Percentiles rank a stretch among this genome's conserved stretches.
Evolutionary conservation across 306 rosid species (phyloP).

Genomic region (Lagenaria siceraria): DNA sequence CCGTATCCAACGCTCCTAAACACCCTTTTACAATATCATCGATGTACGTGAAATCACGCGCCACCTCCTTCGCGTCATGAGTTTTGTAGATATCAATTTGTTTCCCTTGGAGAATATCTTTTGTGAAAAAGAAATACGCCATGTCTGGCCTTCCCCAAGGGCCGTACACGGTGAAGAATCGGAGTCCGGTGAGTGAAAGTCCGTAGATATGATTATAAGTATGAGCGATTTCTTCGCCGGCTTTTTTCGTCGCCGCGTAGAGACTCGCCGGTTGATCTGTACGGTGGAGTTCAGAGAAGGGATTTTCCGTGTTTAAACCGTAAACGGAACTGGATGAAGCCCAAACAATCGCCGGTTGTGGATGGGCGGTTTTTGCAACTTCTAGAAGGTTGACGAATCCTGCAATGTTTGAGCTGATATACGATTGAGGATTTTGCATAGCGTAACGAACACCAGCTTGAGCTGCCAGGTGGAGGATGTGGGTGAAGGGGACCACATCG

Average conservation of each 20-base stretch:
- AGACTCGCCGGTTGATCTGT: slow-evolving; percentile 82
- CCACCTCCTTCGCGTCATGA: slow-evolving; percentile 67
- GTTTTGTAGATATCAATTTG: slow-evolving; percentile 48
- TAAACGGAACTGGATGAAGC: slow-evolving; percentile 84
- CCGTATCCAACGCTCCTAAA: slow-evolving; percentile 56
- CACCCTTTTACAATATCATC: slow-evolving; percentile 78
- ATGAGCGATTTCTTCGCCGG: slow-evolving; percentile 87
- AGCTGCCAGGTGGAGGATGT: slow-evolving; percentile 78
- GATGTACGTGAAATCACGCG: slow-evolving; percentile 92
- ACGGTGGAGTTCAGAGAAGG: slow-evolving; percentile 60
- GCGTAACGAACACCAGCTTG: slow-evolving; percentile 97
- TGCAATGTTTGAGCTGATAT: slow-evolving; percentile 65
- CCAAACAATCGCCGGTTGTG: slow-evolving; percentile 84
- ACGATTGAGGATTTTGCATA: slow-evolving; percentile 85
- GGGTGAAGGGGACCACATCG: slow-evolving; percentile 78
- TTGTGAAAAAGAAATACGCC: slow-evolving; percentile 90
- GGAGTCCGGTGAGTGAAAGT: slow-evolving; percentile 52
- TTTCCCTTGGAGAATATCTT: slow-evolving; percentile 66
- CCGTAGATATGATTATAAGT: slow-evolving; percentile 88
- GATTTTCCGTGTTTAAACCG: slow-evolving; percentile 65
- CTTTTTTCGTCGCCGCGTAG: slow-evolving; percentile 85
- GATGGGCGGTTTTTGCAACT: slow-evolving; percentile 44
- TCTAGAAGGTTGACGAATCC: slow-evolving; percentile 85
- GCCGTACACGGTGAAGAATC: slow-evolving; percentile 88
- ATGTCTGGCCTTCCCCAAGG: slow-evolving; percentile 93